A percentile compares a stretch with the other conserved stretches of the same genome.
Evolutionary conservation across 345 rosid genomes (phyloP).

Genomic region (Passiflora organensis): DNA sequence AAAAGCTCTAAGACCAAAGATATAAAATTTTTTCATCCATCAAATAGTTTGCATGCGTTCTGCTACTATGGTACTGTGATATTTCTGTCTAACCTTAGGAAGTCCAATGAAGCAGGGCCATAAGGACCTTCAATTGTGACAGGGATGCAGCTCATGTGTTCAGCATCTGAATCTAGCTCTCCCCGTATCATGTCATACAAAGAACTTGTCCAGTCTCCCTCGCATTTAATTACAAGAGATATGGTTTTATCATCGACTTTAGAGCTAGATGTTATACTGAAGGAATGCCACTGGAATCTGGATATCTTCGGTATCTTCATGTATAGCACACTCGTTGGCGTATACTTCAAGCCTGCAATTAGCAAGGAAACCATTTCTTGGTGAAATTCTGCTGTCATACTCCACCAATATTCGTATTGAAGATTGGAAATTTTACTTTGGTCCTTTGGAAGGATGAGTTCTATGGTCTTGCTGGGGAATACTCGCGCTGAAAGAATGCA

Average conservation of each 20-base stretch:
- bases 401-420: not conserved
- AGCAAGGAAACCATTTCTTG: not conserved
- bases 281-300: constrained; percentile 72
- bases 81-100: constrained; percentile 43
- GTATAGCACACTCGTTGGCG: constrained; percentile 59
- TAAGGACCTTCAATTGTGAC: constrained; percentile 80
- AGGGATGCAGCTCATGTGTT: constrained; percentile 33
- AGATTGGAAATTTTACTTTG: constrained; percentile 38
- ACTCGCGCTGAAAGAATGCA: constrained; percentile 48
- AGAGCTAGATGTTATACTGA: constrained; percentile 76
- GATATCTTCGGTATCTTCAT: constrained; percentile 66
- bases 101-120: constrained; percentile 62
- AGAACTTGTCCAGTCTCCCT: constrained; percentile 59
- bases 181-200: constrained; percentile 45
- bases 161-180: constrained; percentile 27
- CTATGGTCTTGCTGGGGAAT: constrained; percentile 52
- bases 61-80: not conserved
- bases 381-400: not conserved
- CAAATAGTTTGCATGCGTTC: too few relatives aligned
- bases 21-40: too few relatives aligned
- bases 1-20: too few relatives aligned
- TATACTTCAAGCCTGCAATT: constrained; percentile 54
- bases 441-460: constrained; percentile 66
- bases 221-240: constrained; percentile 60
- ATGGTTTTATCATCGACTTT: constrained; percentile 39